phyloP scores from a whole-genome alignment of 2,329 filamentous ascomycete genomes.

The Penicillium thymicola region DNA sequence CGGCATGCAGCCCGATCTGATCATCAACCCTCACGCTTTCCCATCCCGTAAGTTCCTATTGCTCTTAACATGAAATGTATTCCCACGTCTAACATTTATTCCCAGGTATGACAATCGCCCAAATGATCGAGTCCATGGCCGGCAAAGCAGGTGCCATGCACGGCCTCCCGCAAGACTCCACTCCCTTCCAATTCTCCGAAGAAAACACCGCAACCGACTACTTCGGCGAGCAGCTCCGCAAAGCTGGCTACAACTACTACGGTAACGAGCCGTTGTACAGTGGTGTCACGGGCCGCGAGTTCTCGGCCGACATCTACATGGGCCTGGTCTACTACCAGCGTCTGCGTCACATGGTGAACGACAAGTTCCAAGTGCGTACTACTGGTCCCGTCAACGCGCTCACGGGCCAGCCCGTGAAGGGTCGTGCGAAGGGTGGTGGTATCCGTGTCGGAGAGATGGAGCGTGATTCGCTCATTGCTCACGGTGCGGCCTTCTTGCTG shows the following conservation, averaged over 20 bases:
- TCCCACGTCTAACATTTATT: slow-evolving; percentile 2
- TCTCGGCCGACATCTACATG: slow-evolving; percentile 92
- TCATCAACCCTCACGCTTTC: slow-evolving; percentile 99
- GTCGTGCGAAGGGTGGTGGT: slow-evolving; percentile 91
- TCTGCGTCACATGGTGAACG: slow-evolving; percentile 98
- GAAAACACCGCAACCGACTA: slow-evolving; percentile 88
- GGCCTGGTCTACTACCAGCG: slow-evolving; percentile 98
- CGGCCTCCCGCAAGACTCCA: slow-evolving; percentile 92
- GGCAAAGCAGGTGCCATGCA: slow-evolving; percentile 93
- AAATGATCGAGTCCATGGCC: slow-evolving; percentile 96
- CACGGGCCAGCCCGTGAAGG: slow-evolving; percentile 96
- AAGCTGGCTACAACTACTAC: slow-evolving; percentile 96
- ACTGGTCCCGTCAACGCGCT: slow-evolving; percentile 87
- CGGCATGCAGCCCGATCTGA: slow-evolving; percentile 93
- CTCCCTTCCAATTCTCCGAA: slow-evolving; percentile 92
- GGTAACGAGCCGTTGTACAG: slow-evolving; percentile 99
- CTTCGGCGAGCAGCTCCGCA: slow-evolving; percentile 92
- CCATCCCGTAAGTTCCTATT: slow-evolving; percentile 64
- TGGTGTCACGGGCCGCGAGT: slow-evolving; percentile 90
- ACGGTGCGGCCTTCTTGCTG: slow-evolving; percentile 90
- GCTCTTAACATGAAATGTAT: neutral
- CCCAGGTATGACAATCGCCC: slow-evolving; percentile 86
- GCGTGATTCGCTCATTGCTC: slow-evolving; percentile 87
- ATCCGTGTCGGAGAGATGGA: slow-evolving; percentile 99
- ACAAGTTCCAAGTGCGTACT: slow-evolving; percentile 97